These are phyloP conservation scores for Lichtheimia ramosa DNA, from an alignment of 371 early-diverging fungal genomes.

Conservation along the genomic window DNA sequence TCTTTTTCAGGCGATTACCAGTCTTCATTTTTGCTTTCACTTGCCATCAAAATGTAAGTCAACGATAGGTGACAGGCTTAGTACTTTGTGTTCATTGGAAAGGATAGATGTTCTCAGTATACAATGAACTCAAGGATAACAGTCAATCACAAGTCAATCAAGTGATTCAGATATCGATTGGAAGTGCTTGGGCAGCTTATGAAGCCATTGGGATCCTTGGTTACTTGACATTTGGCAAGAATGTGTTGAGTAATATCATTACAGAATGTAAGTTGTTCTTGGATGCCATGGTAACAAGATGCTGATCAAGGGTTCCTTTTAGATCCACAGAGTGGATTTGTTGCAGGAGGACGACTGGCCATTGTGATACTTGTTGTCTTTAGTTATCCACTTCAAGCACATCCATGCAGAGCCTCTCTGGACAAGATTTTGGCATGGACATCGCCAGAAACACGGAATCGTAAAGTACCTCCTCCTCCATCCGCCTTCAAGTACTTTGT, in stretches of 20 bases:
- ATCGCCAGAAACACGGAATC: conserved; percentile 18
- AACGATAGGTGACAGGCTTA: neutral
- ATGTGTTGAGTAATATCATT: conserved; percentile 88
- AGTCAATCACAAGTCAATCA: conserved; percentile 58
- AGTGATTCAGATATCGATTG: conserved; percentile 74
- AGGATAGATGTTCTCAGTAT: conserved; percentile 80
- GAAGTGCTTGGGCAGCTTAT: conserved; percentile 81
- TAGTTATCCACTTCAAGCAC: conserved; percentile 96
- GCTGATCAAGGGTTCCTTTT: too few relatives aligned
- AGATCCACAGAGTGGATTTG: conserved; percentile 69
- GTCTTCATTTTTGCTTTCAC: conserved; percentile 98
- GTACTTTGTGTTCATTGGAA: neutral
- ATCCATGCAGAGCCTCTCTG: conserved; percentile 92
- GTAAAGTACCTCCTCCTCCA: conserved; percentile 29
- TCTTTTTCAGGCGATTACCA: conserved; percentile 87
- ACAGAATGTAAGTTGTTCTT: conserved; percentile 65
- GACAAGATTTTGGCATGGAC: conserved; percentile 72
- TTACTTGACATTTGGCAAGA: conserved; percentile 93
- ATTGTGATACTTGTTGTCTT: conserved; percentile 91
- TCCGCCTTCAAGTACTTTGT: conserved; percentile 55
- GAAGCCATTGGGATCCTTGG: conserved; percentile 89
- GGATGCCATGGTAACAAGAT: too few relatives aligned
- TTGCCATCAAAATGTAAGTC: conserved; percentile 91
- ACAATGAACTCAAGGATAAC: conserved; percentile 91
- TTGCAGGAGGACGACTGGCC: conserved; percentile 86